A percentile compares a stretch with the other conserved stretches of the same genome.
phyloP scores from a whole-genome alignment of 208 protist genomes.

The Strigomonas oncopelti region DNA sequence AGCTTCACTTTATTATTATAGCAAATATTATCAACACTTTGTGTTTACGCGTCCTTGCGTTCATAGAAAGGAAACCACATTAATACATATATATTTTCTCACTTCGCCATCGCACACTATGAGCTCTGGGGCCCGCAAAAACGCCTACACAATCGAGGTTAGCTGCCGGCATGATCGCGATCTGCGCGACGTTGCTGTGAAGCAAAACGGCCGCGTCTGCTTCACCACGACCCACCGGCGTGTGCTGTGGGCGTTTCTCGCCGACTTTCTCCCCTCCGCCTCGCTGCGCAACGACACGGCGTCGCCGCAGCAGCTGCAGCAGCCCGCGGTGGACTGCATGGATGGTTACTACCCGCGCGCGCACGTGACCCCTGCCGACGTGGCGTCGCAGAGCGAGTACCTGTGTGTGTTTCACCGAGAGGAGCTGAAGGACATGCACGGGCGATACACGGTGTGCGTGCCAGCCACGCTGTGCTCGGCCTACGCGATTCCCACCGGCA shows the following conservation, averaged over 20 bases:
- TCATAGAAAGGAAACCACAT: background rate
- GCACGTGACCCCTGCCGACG: background rate
- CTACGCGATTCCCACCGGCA: slow-evolving; percentile 46
- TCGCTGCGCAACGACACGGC: background rate
- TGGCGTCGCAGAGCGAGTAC: slow-evolving; percentile 34
- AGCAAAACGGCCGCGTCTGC: slow-evolving; percentile 39
- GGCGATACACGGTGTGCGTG: slow-evolving; percentile 48
- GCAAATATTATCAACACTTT: background rate
- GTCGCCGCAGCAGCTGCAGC: background rate
- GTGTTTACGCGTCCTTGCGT: background rate
- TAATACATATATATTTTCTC: too few species aligned
- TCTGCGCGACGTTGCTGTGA: slow-evolving; percentile 57
- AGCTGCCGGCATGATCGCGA: slow-evolving; percentile 36
- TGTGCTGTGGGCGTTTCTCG: slow-evolving; percentile 62
- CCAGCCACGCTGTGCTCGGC: slow-evolving; percentile 56
- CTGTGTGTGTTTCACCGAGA: slow-evolving; percentile 79
- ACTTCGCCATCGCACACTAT: background rate
- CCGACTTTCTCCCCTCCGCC: slow-evolving; percentile 26
- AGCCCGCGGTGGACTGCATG: background rate
- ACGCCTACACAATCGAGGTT: slow-evolving; percentile 58
- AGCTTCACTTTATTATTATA: slow-evolving; percentile 5
- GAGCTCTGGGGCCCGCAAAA: background rate
- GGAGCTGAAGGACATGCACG: slow-evolving; percentile 52
- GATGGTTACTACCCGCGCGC: background rate
- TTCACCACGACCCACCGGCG: slow-evolving; percentile 58